Base-by-base conservation (phyloP, 1,284 basidiomycete species). In the Abortiporus biennis region DNA sequence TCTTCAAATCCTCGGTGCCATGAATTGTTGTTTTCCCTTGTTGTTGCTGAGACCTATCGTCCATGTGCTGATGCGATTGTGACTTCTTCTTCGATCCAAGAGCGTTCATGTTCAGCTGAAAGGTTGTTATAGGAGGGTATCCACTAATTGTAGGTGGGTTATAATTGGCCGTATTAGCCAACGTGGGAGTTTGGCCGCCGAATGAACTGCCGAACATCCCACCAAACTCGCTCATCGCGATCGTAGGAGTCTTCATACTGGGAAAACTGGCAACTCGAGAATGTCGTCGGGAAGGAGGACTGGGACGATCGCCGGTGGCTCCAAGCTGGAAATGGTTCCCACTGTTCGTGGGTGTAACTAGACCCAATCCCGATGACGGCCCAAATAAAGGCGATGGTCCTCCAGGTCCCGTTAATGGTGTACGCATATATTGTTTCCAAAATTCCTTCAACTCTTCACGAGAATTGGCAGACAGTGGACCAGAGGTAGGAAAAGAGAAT, bases 341-440 rank as follows among this genome's bases (percentile, higher is more conserved):
- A 13, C 57, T 53, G 6, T 52, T 53, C 4, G 56, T 56, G 4
- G 58, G 55, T 6, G 55, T 57, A 20, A 52, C 48, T 9, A 43
- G 27, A 15, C 36, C 36, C 5, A 36, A 13, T 30, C 25, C 25
- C 5, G 33, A 22, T 24, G 19, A 15, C 11, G 56, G 51, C 5
- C 53, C 46, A 35, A 59, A 54, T 30, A 51, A 39, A 2, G 50
- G 43, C 5, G 50, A 27, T 15, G 16, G 16, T 17, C 16, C 46
- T 8, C 63, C 65, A 21, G 73, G 67, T 1, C 72, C 75, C 31
- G 69, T 72, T n/a, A 80, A 57, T 19, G 83, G 84, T 15, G 81
- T 86, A 35, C 76, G 71, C 65, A 87, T 73, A 54, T 81, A 87
- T 52, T 76, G 68, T 60, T 73, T 84, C 85, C 85, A 88, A 52